These are phyloP conservation scores for Pseudogymnoascus sp. DNA, from an alignment of 2,329 filamentous ascomycete genomes.

Conservation along the genomic window DNA sequence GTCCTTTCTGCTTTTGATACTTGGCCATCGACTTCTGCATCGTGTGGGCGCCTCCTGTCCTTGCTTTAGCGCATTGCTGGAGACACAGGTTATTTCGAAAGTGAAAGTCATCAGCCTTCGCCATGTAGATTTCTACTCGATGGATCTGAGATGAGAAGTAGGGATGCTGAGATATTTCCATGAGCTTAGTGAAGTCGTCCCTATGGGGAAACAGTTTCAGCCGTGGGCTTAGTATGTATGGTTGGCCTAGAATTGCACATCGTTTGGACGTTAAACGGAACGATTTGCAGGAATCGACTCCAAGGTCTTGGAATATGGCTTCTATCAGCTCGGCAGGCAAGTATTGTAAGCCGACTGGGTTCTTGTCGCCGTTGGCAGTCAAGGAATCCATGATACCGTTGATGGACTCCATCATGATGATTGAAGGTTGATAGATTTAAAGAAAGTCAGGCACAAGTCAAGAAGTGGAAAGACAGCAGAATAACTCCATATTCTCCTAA, in stretches of 20 bases:
- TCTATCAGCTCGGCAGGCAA: constrained; percentile 22
- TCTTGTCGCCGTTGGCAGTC: not conserved
- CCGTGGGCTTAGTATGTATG: constrained; percentile 20
- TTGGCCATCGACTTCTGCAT: constrained; percentile 27
- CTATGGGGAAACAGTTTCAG: constrained; percentile 20
- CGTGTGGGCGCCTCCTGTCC: constrained; percentile 22
- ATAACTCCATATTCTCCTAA: not conserved
- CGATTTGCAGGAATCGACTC: constrained; percentile 16
- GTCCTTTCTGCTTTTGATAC: constrained; percentile 25
- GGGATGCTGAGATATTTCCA: constrained; percentile 19
- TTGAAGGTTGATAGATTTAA: not conserved
- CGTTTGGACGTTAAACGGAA: constrained; percentile 19
- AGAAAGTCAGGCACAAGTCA: not conserved
- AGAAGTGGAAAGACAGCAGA: not conserved
- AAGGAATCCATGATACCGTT: not conserved
- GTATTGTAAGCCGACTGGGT: not conserved
- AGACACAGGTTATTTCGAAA: constrained; percentile 26
- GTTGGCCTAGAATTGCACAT: constrained; percentile 21
- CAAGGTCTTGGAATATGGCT: constrained; percentile 16
- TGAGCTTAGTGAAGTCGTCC: constrained; percentile 20
- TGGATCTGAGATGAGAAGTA: constrained; percentile 19
- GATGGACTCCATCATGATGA: not conserved
- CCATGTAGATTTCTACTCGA: constrained; percentile 20
- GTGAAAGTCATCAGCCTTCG: constrained; percentile 27
- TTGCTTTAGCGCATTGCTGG: constrained; percentile 22